Conservation (phyloP, 23 red algal genomes). For the Gracilaria domingensis region DNA sequence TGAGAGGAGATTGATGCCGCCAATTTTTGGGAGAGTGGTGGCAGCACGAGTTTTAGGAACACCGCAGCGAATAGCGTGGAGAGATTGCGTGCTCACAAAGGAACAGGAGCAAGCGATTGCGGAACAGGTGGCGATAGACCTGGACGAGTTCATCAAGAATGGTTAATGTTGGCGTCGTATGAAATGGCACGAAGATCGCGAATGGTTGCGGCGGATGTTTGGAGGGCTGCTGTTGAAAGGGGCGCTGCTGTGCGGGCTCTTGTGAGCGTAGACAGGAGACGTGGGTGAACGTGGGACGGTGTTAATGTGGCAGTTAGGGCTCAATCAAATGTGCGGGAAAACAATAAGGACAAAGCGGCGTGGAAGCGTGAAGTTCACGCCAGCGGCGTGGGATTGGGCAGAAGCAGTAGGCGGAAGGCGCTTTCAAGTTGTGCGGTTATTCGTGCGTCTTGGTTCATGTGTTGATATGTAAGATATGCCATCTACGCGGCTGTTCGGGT, state of each 20-base stretch:
- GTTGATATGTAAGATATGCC: too few species aligned
- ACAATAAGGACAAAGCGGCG: too few species aligned
- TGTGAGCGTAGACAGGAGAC: neutral
- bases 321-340: too few species aligned
- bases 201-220: too few species aligned
- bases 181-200: neutral
- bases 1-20: neutral
- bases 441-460: too few species aligned
- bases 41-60: slow-evolving; percentile 1
- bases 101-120: slow-evolving; percentile 17
- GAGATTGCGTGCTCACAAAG: slow-evolving; percentile 4
- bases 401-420: too few species aligned
- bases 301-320: too few species aligned
- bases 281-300: too few species aligned
- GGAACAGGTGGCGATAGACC: slow-evolving; percentile 8
- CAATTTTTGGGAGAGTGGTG: slow-evolving; percentile 16
- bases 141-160: neutral
- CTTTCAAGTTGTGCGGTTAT: too few species aligned
- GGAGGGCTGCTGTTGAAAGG: neutral
- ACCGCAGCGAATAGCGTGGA: slow-evolving; percentile 3
- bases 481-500: too few species aligned
- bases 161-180: neutral
- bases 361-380: too few species aligned
- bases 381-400: too few species aligned
- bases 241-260: neutral